These are phyloP conservation scores for Hypoxylon lenormandii DNA, from an alignment of 495 filamentous ascomycete genomes.

Conservation along the genomic window DNA sequence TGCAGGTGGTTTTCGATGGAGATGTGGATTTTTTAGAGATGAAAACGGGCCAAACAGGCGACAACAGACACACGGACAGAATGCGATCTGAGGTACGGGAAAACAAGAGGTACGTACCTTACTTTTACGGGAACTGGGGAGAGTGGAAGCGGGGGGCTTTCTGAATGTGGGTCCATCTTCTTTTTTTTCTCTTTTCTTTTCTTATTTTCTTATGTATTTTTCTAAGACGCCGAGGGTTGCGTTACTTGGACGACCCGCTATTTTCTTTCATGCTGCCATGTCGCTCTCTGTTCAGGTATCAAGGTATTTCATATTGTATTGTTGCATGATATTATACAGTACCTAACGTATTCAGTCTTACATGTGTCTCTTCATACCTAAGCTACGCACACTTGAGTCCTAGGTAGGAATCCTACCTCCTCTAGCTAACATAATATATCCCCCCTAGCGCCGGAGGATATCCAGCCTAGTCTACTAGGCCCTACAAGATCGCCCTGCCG, in stretches of 20 bases:
- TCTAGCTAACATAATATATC: no score
- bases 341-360: conserved; percentile 1
- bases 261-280: conserved; percentile 17
- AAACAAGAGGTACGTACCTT: conserved; percentile 28
- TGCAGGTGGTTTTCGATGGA: conserved; percentile 28
- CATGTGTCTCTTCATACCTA: no score
- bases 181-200: conserved; percentile 8
- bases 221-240: conserved; percentile 50
- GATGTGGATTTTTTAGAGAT: conserved; percentile 37
- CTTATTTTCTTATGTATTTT: no score
- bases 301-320: no score
- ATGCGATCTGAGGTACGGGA: conserved; percentile 42
- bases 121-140: conserved; percentile 1
- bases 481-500: conserved; percentile 51
- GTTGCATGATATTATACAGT: background rate
- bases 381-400: no score
- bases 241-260: conserved; percentile 44
- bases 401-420: no score
- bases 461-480: conserved; percentile 20
- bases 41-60: conserved; percentile 2
- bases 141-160: conserved; percentile 29
- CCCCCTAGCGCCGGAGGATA: conserved; percentile 20
- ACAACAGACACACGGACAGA: conserved; percentile 14
- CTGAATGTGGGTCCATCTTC: conserved; percentile 15
- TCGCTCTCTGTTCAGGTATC: no score